Conservation (phyloP, 495 filamentous ascomycete genomes). For the Lasiosphaeria miniovina region DNA sequence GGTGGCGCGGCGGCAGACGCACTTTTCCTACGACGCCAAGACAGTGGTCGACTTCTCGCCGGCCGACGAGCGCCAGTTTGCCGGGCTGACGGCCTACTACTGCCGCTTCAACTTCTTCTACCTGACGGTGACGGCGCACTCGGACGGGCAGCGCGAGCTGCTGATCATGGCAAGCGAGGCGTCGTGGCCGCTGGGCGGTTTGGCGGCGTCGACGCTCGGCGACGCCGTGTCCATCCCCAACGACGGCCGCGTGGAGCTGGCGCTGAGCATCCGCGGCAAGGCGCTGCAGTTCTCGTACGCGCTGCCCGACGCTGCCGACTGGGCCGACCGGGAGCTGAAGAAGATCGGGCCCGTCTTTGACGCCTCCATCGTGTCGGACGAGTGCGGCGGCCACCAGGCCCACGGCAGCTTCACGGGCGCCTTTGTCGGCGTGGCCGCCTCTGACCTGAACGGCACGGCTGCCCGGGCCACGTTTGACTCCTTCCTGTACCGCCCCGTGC, state of each 20-base stretch:
- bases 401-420: conserved; percentile 58
- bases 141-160: conserved; percentile 51
- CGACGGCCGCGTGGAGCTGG: conserved; percentile 49
- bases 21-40: conserved; percentile 57
- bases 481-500: conserved; percentile 47
- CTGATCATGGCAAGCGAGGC: conserved; percentile 50
- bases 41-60: conserved; percentile 51
- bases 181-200: conserved; percentile 46
- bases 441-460: conserved; percentile 51
- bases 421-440: conserved; percentile 53
- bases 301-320: conserved; percentile 16
- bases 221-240: conserved; percentile 45
- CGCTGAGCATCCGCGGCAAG: conserved; percentile 44
- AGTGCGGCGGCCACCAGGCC: conserved; percentile 54
- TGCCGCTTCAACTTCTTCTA: conserved; percentile 60
- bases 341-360: conserved; percentile 51
- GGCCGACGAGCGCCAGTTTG: conserved; percentile 53
- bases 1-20: conserved; percentile 51
- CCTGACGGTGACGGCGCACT: conserved; percentile 51
- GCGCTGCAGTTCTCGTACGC: conserved; percentile 52
- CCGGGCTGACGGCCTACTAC: conserved; percentile 56
- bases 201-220: conserved; percentile 31
- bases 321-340: conserved; percentile 38
- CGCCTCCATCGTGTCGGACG: conserved; percentile 52
- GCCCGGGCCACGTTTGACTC: conserved; percentile 48